These are phyloP conservation scores for Cryomyces antarcticus DNA, from an alignment of 495 filamentous ascomycete species.

Conservation along the genomic window DNA sequence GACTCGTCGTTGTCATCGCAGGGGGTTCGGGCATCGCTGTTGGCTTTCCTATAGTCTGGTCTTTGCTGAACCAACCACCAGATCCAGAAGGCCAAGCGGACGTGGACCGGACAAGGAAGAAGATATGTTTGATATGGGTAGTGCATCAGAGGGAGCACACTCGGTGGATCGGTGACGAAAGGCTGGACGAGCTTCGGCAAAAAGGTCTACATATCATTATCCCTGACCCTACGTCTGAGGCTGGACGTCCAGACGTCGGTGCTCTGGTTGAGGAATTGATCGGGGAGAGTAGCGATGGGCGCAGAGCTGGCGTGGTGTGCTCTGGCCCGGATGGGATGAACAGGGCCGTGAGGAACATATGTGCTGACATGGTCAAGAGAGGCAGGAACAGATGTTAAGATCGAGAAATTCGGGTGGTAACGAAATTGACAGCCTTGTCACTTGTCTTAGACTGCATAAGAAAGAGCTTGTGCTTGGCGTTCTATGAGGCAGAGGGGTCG, in stretches of 20 bases:
- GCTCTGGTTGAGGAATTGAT: slow-evolving; percentile 18
- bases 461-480: no score
- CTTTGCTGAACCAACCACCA: slow-evolving; percentile 6
- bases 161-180: slow-evolving; percentile 27
- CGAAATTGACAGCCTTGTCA: neutral
- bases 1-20: slow-evolving; percentile 31
- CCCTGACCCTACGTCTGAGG: slow-evolving; percentile 29
- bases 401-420: slow-evolving; percentile 20
- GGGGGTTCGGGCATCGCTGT: slow-evolving; percentile 45
- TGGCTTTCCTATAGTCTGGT: slow-evolving; percentile 28
- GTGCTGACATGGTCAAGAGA: slow-evolving; percentile 21
- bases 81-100: neutral
- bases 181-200: slow-evolving; percentile 23
- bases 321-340: slow-evolving; percentile 35
- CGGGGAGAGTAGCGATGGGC: slow-evolving; percentile 9
- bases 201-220: slow-evolving; percentile 28
- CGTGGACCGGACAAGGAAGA: slow-evolving; percentile 8
- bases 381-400: slow-evolving; percentile 11
- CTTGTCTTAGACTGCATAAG: no score
- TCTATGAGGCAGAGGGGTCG: no score
- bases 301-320: slow-evolving; percentile 25
- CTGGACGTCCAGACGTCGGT: slow-evolving; percentile 29
- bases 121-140: slow-evolving; percentile 36
- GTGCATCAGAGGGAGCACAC: slow-evolving; percentile 28
- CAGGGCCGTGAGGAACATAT: slow-evolving; percentile 29